phyloP scores from a whole-genome alignment of 345 rosid species.

The Moricandia arvensis region DNA sequence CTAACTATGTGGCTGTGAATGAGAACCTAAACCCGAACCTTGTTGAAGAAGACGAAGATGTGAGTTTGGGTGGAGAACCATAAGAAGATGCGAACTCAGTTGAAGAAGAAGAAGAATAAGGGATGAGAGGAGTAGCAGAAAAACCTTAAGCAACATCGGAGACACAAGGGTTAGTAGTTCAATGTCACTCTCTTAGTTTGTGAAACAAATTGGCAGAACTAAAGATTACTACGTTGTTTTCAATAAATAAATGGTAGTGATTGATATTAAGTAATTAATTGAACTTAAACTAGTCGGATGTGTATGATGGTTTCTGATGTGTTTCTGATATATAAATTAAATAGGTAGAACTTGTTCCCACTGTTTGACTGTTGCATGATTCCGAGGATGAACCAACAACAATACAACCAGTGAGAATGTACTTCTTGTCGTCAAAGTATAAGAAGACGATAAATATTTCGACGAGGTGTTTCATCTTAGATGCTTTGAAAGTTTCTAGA shows the following conservation, averaged over 20 bases:
- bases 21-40: not conserved
- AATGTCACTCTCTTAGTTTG: not conserved
- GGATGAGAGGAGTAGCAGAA: not conserved
- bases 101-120: not conserved
- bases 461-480: no score
- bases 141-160: not conserved
- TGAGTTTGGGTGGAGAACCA: not conserved
- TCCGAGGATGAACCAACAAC: not conserved
- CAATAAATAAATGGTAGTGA: not conserved
- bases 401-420: no score
- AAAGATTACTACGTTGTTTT: not conserved
- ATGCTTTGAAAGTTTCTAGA: no score
- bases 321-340: no score
- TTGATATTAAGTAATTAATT: not conserved
- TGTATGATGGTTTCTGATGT: no score
- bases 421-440: no score
- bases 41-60: not conserved
- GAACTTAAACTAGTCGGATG: not conserved
- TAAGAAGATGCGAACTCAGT: not conserved
- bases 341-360: not conserved
- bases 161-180: not conserved
- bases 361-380: not conserved
- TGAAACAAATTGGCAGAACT: not conserved
- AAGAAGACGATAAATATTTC: no score
- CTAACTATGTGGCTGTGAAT: not conserved